phyloP scores from a whole-genome alignment of 179 eudicot genomes.

The Nepenthes alata region DNA sequence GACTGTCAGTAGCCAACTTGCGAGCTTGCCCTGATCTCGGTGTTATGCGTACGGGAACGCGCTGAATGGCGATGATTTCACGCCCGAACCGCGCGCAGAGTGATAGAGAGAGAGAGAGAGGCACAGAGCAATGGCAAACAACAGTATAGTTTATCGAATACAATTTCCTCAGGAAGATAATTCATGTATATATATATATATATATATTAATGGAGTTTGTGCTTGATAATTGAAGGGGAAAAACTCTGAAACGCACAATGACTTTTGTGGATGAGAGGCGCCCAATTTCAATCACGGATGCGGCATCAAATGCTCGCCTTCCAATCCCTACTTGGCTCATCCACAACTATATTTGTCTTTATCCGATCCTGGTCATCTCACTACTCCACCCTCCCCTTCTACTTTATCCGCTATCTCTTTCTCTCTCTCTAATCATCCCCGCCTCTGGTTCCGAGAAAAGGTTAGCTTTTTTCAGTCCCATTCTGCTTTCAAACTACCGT shows the following conservation, averaged over 20 bases:
- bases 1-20: too few species aligned
- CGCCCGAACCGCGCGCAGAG: too few species aligned
- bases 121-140: too few species aligned
- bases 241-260: conserved; percentile 28
- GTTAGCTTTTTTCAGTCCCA: background rate
- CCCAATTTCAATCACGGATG: conserved; percentile 11
- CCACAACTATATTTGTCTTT: conserved; percentile 17
- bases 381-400: conserved; percentile 4
- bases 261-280: conserved; percentile 26
- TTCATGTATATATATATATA: too few species aligned
- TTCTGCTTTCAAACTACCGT: background rate
- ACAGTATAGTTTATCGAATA: too few species aligned
- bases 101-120: too few species aligned
- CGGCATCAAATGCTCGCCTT: conserved; percentile 23
- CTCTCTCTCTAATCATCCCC: background rate
- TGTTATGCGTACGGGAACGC: too few species aligned
- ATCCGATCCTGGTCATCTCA: background rate
- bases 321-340: conserved; percentile 22
- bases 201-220: too few species aligned
- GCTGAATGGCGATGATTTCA: too few species aligned
- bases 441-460: background rate
- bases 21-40: too few species aligned
- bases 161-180: too few species aligned
- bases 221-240: background rate
- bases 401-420: conserved; percentile 4